These are phyloP conservation scores for Gardenia jasminoides DNA, from an alignment of 257 asterid genomes.

Conservation along the genomic window DNA sequence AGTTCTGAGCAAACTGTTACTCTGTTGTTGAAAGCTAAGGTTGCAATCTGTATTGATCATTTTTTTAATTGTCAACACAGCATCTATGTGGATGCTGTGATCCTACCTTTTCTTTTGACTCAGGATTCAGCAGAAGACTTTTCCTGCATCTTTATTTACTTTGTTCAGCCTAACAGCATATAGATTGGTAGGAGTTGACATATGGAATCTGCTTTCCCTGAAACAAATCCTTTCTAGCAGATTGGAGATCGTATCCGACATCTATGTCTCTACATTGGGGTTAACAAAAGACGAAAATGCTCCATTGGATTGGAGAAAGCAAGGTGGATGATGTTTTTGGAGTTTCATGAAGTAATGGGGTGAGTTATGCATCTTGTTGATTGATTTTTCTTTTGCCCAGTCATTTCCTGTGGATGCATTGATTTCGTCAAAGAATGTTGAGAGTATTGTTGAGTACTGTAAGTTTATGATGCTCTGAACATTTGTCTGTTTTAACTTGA, in stretches of 20 bases:
- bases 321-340: slow-evolving; percentile 58
- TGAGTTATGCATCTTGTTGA: slow-evolving; percentile 30
- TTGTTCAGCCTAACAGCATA: too few species aligned
- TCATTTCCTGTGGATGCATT: not conserved
- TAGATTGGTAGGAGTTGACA: not conserved
- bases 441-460: not conserved
- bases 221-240: slow-evolving; percentile 35
- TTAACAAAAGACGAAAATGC: slow-evolving; percentile 65
- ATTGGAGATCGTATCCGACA: slow-evolving; percentile 51
- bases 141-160: not conserved
- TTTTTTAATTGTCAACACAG: not conserved
- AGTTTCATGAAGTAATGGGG: slow-evolving; percentile 77
- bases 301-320: slow-evolving; percentile 62
- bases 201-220: not conserved
- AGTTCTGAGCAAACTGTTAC: not conserved
- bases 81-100: not conserved
- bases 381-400: not conserved
- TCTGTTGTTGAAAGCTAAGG: not conserved
- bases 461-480: not conserved
- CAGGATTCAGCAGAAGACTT: not conserved
- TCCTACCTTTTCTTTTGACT: not conserved
- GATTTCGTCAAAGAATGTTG: not conserved
- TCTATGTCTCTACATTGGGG: slow-evolving; percentile 65
- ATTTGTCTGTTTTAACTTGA: not conserved
- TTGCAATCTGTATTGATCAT: not conserved